phyloP scores from a whole-genome alignment of 257 asterid genomes.

The Solanum gracilifrons region DNA sequence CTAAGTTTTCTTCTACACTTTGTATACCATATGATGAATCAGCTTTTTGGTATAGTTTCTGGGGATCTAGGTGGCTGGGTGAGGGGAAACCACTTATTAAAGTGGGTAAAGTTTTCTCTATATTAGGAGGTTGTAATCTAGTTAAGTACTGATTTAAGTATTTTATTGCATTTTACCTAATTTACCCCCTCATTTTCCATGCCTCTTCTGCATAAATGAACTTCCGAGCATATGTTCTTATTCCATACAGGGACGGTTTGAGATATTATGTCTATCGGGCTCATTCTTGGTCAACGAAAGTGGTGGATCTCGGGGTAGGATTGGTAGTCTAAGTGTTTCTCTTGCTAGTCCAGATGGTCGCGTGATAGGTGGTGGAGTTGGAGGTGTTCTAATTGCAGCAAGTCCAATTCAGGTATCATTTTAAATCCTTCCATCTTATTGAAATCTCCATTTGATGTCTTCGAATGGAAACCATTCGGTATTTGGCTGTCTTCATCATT shows the following conservation, averaged over 20 bases:
- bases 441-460: neutral
- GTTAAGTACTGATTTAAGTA: neutral
- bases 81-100: neutral
- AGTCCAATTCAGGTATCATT: constrained; percentile 60
- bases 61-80: neutral
- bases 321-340: constrained; percentile 54
- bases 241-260: constrained; percentile 61
- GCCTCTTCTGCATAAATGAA: neutral
- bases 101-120: neutral
- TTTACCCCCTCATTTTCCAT: neutral
- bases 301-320: constrained; percentile 36
- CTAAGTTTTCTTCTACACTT: neutral
- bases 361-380: constrained; percentile 76
- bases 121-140: neutral
- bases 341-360: constrained; percentile 83
- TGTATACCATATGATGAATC: neutral
- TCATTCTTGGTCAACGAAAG: constrained; percentile 43
- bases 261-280: constrained; percentile 63
- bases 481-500: neutral
- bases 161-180: neutral
- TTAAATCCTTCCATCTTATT: neutral
- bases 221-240: neutral
- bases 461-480: neutral
- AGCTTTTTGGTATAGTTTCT: neutral
- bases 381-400: constrained; percentile 79